A percentile compares a stretch with the other conserved stretches of the same genome.
Evolutionary conservation across 306 rosid genomes (phyloP).

Genomic region (Purshia tridentata): DNA sequence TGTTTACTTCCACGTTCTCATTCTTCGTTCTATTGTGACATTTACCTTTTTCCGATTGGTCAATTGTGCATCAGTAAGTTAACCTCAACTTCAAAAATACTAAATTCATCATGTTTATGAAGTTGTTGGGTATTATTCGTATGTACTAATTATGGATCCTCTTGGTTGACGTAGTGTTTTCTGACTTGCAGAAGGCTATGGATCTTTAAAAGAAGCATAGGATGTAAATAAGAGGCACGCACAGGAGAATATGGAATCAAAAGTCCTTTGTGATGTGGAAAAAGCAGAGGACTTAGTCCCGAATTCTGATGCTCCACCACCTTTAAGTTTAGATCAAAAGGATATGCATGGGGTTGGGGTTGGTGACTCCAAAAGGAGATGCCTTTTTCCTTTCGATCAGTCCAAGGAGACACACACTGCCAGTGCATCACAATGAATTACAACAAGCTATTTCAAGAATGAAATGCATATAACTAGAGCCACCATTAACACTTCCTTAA

Average conservation of each 20-base stretch:
- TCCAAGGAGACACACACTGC: no score
- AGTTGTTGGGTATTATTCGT: neutral
- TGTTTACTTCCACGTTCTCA: neutral
- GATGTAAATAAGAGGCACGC: slow-evolving; percentile 40
- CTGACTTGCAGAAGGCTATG: slow-evolving; percentile 68
- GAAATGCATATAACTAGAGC: no score
- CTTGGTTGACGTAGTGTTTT: slow-evolving; percentile 25
- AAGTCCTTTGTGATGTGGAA: slow-evolving; percentile 34
- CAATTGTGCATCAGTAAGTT: neutral
- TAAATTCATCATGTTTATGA: neutral
- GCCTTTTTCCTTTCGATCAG: no score
- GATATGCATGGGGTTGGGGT: no score
- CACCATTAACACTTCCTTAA: no score
- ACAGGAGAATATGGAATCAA: slow-evolving; percentile 41
- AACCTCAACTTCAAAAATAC: neutral
- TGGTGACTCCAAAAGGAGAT: no score
- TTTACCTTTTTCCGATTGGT: neutral
- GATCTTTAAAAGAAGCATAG: slow-evolving; percentile 77
- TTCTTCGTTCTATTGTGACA: neutral
- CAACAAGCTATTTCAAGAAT: no score
- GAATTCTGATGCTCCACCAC: slow-evolving; percentile 26
- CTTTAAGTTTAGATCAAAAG: slow-evolving; percentile 32
- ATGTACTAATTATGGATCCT: neutral
- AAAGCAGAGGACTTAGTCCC: slow-evolving; percentile 39
- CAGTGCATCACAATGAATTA: no score